Base-by-base conservation (phyloP, 495 filamentous ascomycete species). In the Podospora anserina region DNA sequence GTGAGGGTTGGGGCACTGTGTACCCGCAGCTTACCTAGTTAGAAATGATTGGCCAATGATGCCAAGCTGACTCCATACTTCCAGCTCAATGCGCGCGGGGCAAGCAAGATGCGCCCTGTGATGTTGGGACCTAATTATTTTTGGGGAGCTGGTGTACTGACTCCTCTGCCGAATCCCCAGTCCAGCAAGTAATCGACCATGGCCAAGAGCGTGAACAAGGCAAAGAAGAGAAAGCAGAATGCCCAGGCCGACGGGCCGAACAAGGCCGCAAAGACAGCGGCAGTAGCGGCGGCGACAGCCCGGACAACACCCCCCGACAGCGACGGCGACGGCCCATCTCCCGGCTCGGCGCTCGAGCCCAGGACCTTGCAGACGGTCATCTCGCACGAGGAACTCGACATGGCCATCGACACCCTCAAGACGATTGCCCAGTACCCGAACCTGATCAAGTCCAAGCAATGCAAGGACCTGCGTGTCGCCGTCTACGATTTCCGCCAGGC, bases 401-500 rank as follows among this genome's bases (percentile, higher is more conserved):
- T 83, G 60, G 75, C 81, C 5, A 70, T 83, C 69, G 82, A 83
- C 19, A 82, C 81, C 5, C 76, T 84, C 0, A 71, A 66, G 0
- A 72, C 77, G 0, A 76, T 84, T 3, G 65, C 80, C 7, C 69
- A 78, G 34, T 73, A 84, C 69, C 81, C 81, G 2, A 67, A 55
- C 58, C 67, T 84, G 2, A 79, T 83, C 66, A 83, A 83, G 69
- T 77, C 81, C 1, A 81, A 82, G 68, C 76, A 74, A 23, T 83
- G 81, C 72, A 82, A 79, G 63, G 79, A 81, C 65, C 69, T 84
- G n/a, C 71, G 81, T 26, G 77, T 76, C 5, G 82, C 80, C 19
- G 82, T 82, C 15, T 82, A 82, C 68, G 78, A 81, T 34, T 84
- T 84, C 66, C 79, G 78, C 16, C 75, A 80, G 65, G 80, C 81